These are phyloP conservation scores for Dendrobium huoshanense DNA, from an alignment of 106 monocot species.

Conservation along the genomic window DNA sequence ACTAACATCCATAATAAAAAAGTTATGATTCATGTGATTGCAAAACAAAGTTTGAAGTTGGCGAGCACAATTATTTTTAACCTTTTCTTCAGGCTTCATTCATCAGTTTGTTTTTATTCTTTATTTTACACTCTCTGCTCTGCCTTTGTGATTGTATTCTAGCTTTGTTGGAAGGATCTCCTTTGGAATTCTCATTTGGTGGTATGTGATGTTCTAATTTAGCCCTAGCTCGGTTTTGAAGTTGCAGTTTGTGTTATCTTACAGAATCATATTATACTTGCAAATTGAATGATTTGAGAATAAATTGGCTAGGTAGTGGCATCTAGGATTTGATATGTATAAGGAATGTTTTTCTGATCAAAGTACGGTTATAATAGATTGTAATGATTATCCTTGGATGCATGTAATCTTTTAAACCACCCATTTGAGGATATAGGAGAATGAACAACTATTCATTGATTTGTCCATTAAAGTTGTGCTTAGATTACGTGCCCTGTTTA, in stretches of 20 bases:
- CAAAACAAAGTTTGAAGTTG: neutral
- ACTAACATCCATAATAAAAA: neutral
- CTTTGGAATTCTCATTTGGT: constrained; percentile 4
- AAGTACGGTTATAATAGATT: neutral
- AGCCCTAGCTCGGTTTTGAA: neutral
- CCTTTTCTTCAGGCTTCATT: neutral
- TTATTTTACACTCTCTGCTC: neutral
- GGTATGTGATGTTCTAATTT: neutral
- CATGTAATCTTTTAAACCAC: neutral
- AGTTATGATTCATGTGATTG: neutral
- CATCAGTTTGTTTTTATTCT: neutral
- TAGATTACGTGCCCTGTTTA: neutral
- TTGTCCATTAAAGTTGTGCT: neutral
- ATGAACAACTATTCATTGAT: neutral
- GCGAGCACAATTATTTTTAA: neutral
- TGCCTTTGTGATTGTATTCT: neutral
- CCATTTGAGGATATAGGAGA: neutral
- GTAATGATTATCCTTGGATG: neutral
- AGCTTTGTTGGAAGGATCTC: neutral
- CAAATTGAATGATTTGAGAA: neutral
- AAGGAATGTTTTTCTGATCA: neutral
- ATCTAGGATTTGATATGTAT: neutral
- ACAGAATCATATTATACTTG: neutral
- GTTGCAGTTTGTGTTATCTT: neutral
- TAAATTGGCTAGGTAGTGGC: neutral